A percentile compares a stretch with the other conserved stretches of the same genome.
Evolutionary conservation across 2,329 filamentous ascomycete species (phyloP).

Genomic region (Dichotomopilus funicola): DNA sequence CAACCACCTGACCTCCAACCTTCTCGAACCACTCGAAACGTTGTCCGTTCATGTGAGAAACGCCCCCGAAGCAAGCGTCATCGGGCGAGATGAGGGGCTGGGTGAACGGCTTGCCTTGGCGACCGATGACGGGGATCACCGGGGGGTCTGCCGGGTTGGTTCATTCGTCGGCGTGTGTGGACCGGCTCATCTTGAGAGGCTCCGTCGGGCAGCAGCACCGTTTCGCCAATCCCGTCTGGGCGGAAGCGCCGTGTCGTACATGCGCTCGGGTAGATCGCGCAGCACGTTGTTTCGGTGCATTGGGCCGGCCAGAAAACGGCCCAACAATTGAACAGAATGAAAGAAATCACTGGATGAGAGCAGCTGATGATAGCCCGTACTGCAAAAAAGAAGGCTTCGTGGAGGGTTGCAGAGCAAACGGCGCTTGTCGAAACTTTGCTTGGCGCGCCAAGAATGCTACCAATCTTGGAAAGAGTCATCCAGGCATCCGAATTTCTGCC

Average conservation of each 20-base stretch:
- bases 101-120: not conserved
- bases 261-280: slow-evolving; percentile 1
- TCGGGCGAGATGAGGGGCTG: too few species aligned
- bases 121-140: not conserved
- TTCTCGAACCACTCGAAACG: too few species aligned
- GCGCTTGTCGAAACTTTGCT: not conserved
- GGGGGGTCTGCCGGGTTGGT: slow-evolving; percentile 2
- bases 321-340: not conserved
- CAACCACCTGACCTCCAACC: too few species aligned
- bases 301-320: not conserved
- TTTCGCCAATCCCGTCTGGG: not conserved
- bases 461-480: not conserved
- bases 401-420: slow-evolving; percentile 9
- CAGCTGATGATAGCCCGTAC: slow-evolving; percentile 2
- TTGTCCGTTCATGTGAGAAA: too few species aligned
- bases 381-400: slow-evolving; percentile 4
- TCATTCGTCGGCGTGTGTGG: not conserved
- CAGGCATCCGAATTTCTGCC: slow-evolving; percentile 10
- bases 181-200: not conserved
- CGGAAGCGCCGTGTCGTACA: not conserved
- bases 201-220: slow-evolving; percentile 3
- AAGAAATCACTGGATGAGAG: slow-evolving; percentile 5
- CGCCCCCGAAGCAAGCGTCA: too few species aligned
- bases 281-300: not conserved
- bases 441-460: not conserved